A percentile compares a stretch with the other conserved stretches of the same genome.
Conservation (phyloP, 139 green algal species). For the Picochlorum costavermella region DNA sequence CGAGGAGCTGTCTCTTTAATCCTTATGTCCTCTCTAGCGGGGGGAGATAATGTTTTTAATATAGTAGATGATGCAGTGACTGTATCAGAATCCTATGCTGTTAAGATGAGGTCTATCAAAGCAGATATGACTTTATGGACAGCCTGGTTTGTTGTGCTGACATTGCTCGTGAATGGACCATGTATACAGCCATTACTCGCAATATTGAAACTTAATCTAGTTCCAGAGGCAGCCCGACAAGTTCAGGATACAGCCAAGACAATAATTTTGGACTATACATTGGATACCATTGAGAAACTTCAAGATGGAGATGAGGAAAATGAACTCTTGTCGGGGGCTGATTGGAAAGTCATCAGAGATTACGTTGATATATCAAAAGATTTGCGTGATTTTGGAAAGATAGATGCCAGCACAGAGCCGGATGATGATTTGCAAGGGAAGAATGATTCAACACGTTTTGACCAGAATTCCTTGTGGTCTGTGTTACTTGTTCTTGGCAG, state of each 20-base stretch:
- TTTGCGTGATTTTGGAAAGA: neutral
- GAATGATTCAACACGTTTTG: no score
- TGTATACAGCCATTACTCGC: slow-evolving; percentile 29
- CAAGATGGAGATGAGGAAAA: slow-evolving; percentile 41
- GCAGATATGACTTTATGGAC: slow-evolving; percentile 65
- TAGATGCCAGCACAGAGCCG: neutral
- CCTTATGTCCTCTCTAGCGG: slow-evolving; percentile 55
- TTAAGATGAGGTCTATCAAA: slow-evolving; percentile 14
- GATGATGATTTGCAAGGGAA: neutral
- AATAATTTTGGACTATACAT: slow-evolving; percentile 38
- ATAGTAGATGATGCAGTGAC: neutral
- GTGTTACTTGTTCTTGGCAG: no score
- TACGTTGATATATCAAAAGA: slow-evolving; percentile 33
- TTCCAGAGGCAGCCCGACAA: slow-evolving; percentile 16
- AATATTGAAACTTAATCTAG: slow-evolving; percentile 17
- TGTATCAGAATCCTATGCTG: no score
- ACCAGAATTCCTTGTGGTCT: no score
- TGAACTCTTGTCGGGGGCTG: slow-evolving; percentile 57
- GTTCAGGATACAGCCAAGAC: slow-evolving; percentile 44
- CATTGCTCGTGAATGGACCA: slow-evolving; percentile 70
- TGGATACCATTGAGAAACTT: slow-evolving; percentile 32
- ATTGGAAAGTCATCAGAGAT: slow-evolving; percentile 56
- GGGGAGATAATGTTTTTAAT: neutral
- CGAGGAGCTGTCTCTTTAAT: slow-evolving; percentile 75
- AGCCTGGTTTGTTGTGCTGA: slow-evolving; percentile 70